Conservation (phyloP, 2,329 filamentous ascomycete genomes). For the Zarea fungicola region DNA sequence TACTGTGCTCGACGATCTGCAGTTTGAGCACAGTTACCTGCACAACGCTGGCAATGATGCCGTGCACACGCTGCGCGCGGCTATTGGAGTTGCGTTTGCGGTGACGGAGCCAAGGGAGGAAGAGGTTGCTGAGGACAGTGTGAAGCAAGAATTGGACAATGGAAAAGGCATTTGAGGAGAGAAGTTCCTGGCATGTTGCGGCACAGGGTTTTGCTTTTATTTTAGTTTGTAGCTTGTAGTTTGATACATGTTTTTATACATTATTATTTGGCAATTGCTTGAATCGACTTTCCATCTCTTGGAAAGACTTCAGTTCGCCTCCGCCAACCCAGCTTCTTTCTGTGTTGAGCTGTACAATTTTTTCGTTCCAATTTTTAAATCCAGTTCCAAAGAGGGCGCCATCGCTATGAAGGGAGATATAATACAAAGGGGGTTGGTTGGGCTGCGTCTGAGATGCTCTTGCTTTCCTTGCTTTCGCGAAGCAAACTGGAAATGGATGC, state of each 20-base stretch:
- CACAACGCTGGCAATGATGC: slow-evolving; percentile 90
- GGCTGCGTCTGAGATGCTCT: too few relatives aligned
- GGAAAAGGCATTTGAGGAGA: slow-evolving; percentile 4
- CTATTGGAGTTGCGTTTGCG: slow-evolving; percentile 47
- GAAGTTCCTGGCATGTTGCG: neutral
- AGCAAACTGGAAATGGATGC: too few relatives aligned
- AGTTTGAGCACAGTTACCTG: slow-evolving; percentile 58
- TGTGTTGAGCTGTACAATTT: neutral
- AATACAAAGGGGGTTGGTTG: slow-evolving; percentile 25
- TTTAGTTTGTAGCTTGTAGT: neutral
- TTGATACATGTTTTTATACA: slow-evolving; percentile 7
- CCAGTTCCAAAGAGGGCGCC: slow-evolving; percentile 39
- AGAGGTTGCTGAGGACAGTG: slow-evolving; percentile 9
- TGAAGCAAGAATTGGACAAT: neutral
- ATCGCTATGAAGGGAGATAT: slow-evolving; percentile 39
- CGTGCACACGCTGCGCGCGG: slow-evolving; percentile 67
- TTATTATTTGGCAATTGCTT: neutral
- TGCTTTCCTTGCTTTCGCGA: too few relatives aligned
- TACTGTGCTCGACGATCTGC: slow-evolving; percentile 58
- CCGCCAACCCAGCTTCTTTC: neutral
- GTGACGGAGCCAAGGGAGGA: slow-evolving; percentile 19
- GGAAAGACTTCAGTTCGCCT: neutral
- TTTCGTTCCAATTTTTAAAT: slow-evolving; percentile 1
- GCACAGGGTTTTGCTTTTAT: slow-evolving; percentile 1
- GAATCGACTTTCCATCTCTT: neutral